Percentiles rank a stretch among this genome's conserved stretches.
Conservation (phyloP, 75 land plant species). For the Cryptomeria japonica region DNA sequence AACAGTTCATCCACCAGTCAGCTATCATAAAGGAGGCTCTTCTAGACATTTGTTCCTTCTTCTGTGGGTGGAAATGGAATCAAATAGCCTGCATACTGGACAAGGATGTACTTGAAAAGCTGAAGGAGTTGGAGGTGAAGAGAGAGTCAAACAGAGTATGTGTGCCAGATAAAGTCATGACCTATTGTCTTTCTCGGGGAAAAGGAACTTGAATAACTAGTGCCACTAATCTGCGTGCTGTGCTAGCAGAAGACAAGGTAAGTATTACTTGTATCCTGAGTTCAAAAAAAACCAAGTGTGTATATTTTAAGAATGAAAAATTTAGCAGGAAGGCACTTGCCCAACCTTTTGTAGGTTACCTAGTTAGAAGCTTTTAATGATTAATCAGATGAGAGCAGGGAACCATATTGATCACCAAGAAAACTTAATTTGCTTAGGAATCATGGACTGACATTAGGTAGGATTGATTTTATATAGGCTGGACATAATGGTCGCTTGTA, state of each 20-base stretch:
- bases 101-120: not conserved
- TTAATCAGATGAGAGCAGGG: too few relatives aligned
- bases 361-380: too few relatives aligned
- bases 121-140: not conserved
- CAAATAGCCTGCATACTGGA: not conserved
- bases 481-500: too few relatives aligned
- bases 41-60: not conserved
- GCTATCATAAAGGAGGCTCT: not conserved
- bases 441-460: too few relatives aligned
- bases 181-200: not conserved
- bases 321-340: too few relatives aligned
- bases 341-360: too few relatives aligned
- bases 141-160: not conserved
- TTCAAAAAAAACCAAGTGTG: not conserved
- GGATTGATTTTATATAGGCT: too few relatives aligned
- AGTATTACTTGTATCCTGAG: not conserved
- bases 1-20: not conserved
- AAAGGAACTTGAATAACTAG: not conserved
- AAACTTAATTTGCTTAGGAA: too few relatives aligned
- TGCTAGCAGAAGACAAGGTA: not conserved
- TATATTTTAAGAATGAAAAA: not conserved
- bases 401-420: too few relatives aligned
- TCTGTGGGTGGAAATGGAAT: not conserved
- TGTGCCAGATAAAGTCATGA: not conserved
- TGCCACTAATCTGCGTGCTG: not conserved